Base-by-base conservation (phyloP, 1,139 yeast genomes). In the Scheffersomyces stambukii region DNA sequence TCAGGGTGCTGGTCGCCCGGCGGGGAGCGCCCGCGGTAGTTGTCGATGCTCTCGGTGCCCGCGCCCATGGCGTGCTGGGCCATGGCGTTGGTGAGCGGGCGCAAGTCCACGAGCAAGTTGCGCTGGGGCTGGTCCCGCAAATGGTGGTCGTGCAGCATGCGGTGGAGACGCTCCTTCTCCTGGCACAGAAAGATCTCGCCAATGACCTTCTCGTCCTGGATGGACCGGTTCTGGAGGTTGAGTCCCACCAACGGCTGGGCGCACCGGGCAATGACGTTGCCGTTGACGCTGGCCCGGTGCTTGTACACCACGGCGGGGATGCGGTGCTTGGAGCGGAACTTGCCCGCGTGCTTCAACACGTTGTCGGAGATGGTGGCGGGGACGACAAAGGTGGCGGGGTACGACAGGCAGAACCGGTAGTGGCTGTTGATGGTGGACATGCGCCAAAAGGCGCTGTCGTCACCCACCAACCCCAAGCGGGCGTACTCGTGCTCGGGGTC, bases 21-120 rank as follows among this genome's bases (percentile, higher is more conserved):
- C n/a, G 27, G 10, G 14, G 13, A 31, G 31, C 14, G 30, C 2
- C 65, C 68, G 21, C 77, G 70, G 57, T 91, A 89, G 48, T 85
- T 77, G 37, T 89, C 97, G 69, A 88, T 84, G 42, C 75, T 81
- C 49, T 91, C 98, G 0, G 96, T 82, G 1, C 98, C 98, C 5
- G 97, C 98, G 5, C 98, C 98, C 16, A 91, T 59, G 0, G 97
- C 97, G 33, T 88, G 86, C 49, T 91, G 98, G 0, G 96, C 98
- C 77, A 88, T 76, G 8, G 98, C 97, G 54, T 91, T 91, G 0
- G 96, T 82, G 8, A 88, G 57, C 1, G 98, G 98, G 33, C 98
- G 64, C 15, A 95, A 82, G 58, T 91, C 98, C 3, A 88, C 91
- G 21, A 91, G 77, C 24, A 91, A 54, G 43, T 89, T 88, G 28